Percentiles rank a stretch among this genome's conserved stretches.
These are phyloP conservation scores for Fagopyrum tataricum DNA, from an alignment of 148 eudicot species.

Conservation along the genomic window DNA sequence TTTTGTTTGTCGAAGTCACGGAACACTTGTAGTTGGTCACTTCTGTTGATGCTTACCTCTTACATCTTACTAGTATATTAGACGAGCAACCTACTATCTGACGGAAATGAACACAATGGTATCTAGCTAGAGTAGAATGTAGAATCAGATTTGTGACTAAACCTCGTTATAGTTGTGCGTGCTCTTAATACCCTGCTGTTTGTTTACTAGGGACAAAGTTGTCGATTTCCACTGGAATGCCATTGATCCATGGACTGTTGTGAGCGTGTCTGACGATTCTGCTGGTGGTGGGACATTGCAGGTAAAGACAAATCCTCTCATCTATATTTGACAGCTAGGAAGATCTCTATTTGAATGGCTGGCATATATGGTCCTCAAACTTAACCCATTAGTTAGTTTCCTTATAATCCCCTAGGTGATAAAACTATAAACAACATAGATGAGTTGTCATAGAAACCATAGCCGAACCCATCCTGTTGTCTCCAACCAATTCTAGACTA, in stretches of 20 bases:
- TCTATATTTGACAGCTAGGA: background rate
- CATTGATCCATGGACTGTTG: constrained; percentile 92
- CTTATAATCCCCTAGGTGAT: background rate
- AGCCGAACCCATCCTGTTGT: background rate
- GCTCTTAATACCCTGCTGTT: background rate
- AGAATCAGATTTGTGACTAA: background rate
- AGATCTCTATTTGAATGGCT: background rate
- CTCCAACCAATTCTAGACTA: background rate
- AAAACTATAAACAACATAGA: background rate
- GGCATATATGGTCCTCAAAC: background rate
- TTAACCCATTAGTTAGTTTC: background rate
- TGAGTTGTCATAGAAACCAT: background rate
- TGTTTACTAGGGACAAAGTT: constrained; percentile 66
- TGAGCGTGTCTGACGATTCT: constrained; percentile 91
- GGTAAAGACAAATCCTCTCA: constrained; percentile 29
- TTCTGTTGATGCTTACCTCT: background rate
- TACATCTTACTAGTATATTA: background rate
- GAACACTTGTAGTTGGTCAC: background rate
- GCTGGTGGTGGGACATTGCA: constrained; percentile 96
- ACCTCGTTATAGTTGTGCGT: background rate
- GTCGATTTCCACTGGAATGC: constrained; percentile 96
- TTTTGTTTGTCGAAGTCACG: background rate
- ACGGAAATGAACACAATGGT: background rate
- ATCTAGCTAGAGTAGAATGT: too few species aligned
- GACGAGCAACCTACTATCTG: background rate